Base-by-base conservation (phyloP, 306 rosid genomes). In the Cucurbita pepo region DNA sequence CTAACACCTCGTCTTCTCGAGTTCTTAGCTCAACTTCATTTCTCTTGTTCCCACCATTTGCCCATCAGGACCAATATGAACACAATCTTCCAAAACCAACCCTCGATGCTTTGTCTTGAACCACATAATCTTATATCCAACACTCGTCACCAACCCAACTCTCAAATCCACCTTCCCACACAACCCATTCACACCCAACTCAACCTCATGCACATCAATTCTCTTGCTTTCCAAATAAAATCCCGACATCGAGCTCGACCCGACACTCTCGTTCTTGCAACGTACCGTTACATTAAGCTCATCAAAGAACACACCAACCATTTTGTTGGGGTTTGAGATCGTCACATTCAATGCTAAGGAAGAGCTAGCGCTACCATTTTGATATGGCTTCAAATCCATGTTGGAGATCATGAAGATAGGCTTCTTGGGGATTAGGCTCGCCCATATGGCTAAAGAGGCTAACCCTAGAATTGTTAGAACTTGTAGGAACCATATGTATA, bases 81-180 rank as follows among this genome's bases (percentile, higher is more conserved):
- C 44, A 48, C 15, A 25, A 48, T 69, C 73, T 48, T 69, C 56
- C 25, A 69, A 48, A 69, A 69, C 73, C 43, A 67, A 8, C 11
- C 57, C 36, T 5, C 22, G 72, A 74, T 50, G 72, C 71, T 25
- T 79, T 13, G 82, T 74, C 19, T 25, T 58, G 63, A 8, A 51
- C 11, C 64, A 3, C 38, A 79, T 15, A 74, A 74, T 58, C 78
- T 50, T 58, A 43, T 74, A 79, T 51, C 50, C 38, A 8, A 79
- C 75, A 37, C 13, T 19, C 18, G 59, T 66, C 62, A 56, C 62
- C 70, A 78, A 36, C 60, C 45, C 22, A 53, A 78, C 66, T 59
- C 22, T 53, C 18, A 63, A 40, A 40, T 63, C 69, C 34, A 40
- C 70, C 5, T 41, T 63, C 70, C 34, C 16, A 41, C 69, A 62